Evolutionary conservation across 495 filamentous ascomycete genomes (phyloP), one percentile per base, ranked within the genome.

Genomic region (Diplogelasinospora grovesii): DNA sequence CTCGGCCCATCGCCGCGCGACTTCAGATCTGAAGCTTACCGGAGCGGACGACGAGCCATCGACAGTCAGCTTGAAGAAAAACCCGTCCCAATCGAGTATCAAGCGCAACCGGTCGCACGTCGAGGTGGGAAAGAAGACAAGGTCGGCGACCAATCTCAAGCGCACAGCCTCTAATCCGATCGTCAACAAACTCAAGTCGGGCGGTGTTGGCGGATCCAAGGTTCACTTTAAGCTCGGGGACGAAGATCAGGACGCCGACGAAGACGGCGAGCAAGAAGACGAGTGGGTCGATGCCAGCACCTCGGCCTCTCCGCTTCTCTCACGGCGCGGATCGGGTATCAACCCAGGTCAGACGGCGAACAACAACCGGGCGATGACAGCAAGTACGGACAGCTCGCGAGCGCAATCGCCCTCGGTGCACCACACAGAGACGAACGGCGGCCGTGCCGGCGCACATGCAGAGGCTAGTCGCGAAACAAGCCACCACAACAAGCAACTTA

Each of bases 281-380:
- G 69, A 71, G 60, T 76, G 73, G 73, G 69, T 74, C 22, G 74
- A 76, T 53, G 73, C 72, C 26, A 74, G 70, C 59, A 56, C 58
- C 27, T 74, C 73, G 41, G 70, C 66, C 22, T 76, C 72, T n/a
- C 72, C 73, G 1, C 61, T 70, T 15, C 46, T 77, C 24, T 74
- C 74, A 20, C 56, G 73, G 34, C 64, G 68, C 39, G 61, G 59
- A 18, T 74, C 72, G 0, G 51, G 64, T 22, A 60, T 63, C 21
- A 68, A 58, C 51, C 56, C 51, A 32, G 60, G 43, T 28, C 63
- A 64, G 15, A 61, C 63, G n/a, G 13, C 14, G 28, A 48, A 41
- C 40, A 46, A 42, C 35, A 42, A 29, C 29, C 22, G 39, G 38
- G 39, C 36, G 47, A n/a, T n/a, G n/a, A n/a, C n/a, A n/a, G n/a